Conservation (phyloP, 169 alveolate species). For the Babesia bovis region DNA sequence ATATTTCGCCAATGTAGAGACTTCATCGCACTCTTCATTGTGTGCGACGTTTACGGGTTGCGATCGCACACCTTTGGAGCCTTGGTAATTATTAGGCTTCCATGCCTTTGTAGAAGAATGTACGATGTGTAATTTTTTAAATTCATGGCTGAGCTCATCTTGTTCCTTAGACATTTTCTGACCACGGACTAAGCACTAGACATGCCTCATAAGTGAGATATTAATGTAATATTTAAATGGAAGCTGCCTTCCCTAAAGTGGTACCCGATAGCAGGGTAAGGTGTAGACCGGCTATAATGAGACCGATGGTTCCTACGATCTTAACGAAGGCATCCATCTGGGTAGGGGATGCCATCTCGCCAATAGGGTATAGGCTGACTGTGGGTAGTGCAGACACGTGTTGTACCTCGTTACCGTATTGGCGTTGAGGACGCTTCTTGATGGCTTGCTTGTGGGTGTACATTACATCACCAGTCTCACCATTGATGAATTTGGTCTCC, state of each 20-base stretch:
- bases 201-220: conserved; percentile 21
- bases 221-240: neutral
- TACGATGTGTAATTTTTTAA: conserved; percentile 21
- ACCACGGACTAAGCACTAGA: neutral
- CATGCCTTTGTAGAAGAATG: neutral
- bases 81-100: neutral
- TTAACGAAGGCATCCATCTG: conserved; percentile 81
- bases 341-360: conserved; percentile 76
- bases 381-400: conserved; percentile 73
- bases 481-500: conserved; percentile 77
- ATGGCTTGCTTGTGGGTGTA: conserved; percentile 73
- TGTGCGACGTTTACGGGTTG: conserved; percentile 13
- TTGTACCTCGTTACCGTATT: conserved; percentile 70
- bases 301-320: conserved; percentile 83
- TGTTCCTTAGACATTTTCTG: conserved; percentile 29
- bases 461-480: conserved; percentile 76
- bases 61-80: conserved; percentile 12
- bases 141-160: conserved; percentile 17
- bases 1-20: conserved; percentile 55
- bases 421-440: conserved; percentile 68
- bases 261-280: conserved; percentile 39
- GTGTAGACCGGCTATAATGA: conserved; percentile 72
- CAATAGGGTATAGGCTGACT: conserved; percentile 75
- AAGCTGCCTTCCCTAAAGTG: conserved; percentile 54
- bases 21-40: conserved; percentile 39